Percentiles rank a stretch among this genome's conserved stretches.
phyloP scores from a whole-genome alignment of 192 early-diverging fungal species.

The Linnemannia zychae region DNA sequence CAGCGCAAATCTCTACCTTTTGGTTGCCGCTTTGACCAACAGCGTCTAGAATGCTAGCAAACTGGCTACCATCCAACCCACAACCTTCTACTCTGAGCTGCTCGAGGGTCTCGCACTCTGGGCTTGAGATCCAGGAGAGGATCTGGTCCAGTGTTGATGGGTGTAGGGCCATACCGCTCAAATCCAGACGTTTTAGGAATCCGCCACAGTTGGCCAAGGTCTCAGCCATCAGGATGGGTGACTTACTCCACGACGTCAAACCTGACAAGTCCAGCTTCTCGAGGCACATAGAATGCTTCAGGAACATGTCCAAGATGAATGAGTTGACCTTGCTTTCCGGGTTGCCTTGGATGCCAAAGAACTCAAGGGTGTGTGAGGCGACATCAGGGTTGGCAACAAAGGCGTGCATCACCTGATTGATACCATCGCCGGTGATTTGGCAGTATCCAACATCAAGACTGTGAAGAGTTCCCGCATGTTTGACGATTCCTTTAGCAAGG shows the following conservation, averaged over 20 bases:
- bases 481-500: conserved; percentile 52
- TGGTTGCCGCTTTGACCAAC: conserved; percentile 53
- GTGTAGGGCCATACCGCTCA: conserved; percentile 53
- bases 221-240: conserved; percentile 52
- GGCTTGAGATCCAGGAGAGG: conserved; percentile 41
- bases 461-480: conserved; percentile 49
- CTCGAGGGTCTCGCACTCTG: conserved; percentile 39
- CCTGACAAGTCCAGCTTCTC: conserved; percentile 34
- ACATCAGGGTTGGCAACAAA: conserved; percentile 56
- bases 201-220: conserved; percentile 46
- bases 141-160: conserved; percentile 46
- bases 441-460: conserved; percentile 39
- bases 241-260: conserved; percentile 54
- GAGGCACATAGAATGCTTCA: conserved; percentile 53
- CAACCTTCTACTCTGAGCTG: conserved; percentile 57
- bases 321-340: conserved; percentile 53
- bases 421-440: conserved; percentile 52
- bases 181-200: conserved; percentile 26
- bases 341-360: conserved; percentile 39
- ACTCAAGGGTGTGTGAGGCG: conserved; percentile 44
- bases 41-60: conserved; percentile 55
- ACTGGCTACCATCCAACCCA: conserved; percentile 57
- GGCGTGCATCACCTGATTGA: conserved; percentile 56
- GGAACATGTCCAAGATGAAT: conserved; percentile 53
- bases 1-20: conserved; percentile 53